These are phyloP conservation scores for Suhomyces guaymorum DNA, from an alignment of 1,139 yeast genomes.

Conservation along the genomic window DNA sequence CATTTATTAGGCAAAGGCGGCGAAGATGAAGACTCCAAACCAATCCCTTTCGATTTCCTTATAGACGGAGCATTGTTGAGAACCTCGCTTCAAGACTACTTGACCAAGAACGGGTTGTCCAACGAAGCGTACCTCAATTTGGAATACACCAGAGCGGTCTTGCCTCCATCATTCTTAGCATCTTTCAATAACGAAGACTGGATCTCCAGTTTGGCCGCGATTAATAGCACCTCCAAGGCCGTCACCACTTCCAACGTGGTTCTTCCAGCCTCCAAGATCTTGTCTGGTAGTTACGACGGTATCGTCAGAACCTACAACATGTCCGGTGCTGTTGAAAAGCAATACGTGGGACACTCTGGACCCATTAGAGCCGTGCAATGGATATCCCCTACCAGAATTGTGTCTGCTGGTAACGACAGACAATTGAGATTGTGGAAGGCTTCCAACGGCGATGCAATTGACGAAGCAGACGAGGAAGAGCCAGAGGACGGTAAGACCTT, in stretches of 20 bases:
- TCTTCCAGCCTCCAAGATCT: slow-evolving; percentile 50
- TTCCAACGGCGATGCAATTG: slow-evolving; percentile 45
- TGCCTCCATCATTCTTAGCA: slow-evolving; percentile 90
- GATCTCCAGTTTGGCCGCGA: slow-evolving; percentile 76
- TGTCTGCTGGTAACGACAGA: slow-evolving; percentile 87
- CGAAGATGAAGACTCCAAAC: slow-evolving; percentile 46
- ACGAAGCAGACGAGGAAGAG: slow-evolving; percentile 48
- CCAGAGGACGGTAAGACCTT: slow-evolving; percentile 72
- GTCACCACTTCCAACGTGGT: slow-evolving; percentile 33
- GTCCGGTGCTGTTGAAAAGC: slow-evolving; percentile 81
- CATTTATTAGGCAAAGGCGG: slow-evolving; percentile 59
- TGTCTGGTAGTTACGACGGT: slow-evolving; percentile 94
- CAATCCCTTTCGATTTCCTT: slow-evolving; percentile 90
- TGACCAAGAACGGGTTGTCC: slow-evolving; percentile 74
- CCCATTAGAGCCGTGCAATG: slow-evolving; percentile 82
- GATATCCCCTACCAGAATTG: slow-evolving; percentile 71
- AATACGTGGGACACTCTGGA: slow-evolving; percentile 83
- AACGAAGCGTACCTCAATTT: slow-evolving; percentile 76
- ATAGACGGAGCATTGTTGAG: slow-evolving; percentile 81
- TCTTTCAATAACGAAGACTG: slow-evolving; percentile 93
- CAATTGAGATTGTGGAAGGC: slow-evolving; percentile 87
- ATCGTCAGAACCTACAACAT: slow-evolving; percentile 85
- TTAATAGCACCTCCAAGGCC: slow-evolving; percentile 32
- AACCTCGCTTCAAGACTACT: slow-evolving; percentile 76
- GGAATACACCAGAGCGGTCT: slow-evolving; percentile 88